These are phyloP conservation scores for Alisma plantagoaquatica DNA, from an alignment of 106 monocot species.

Conservation along the genomic window DNA sequence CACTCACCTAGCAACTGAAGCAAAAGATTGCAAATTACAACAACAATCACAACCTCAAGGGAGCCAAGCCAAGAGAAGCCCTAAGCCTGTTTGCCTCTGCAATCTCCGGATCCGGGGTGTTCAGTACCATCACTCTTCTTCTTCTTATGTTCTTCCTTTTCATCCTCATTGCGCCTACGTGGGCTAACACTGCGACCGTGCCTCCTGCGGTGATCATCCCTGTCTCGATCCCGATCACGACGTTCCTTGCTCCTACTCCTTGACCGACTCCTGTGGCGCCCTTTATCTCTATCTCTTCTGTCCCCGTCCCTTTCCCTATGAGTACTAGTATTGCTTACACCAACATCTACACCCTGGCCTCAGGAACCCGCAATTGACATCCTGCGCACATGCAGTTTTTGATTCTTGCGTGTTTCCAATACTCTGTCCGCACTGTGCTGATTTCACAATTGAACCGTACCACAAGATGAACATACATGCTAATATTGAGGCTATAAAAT, in stretches of 20 bases:
- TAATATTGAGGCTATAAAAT: no score
- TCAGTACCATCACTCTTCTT: conserved; percentile 81
- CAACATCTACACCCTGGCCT: no score
- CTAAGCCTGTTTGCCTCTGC: conserved; percentile 78
- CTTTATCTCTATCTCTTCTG: conserved; percentile 65
- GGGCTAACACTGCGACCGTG: conserved; percentile 40
- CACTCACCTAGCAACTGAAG: no score
- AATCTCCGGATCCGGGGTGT: conserved; percentile 84
- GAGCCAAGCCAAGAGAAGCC: conserved; percentile 71
- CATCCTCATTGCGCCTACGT: conserved; percentile 33
- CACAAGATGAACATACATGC: no score
- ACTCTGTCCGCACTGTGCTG: no score
- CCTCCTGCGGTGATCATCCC: conserved; percentile 61
- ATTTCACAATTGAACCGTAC: no score
- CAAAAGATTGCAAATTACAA: no score
- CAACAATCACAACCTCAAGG: conserved; percentile 39
- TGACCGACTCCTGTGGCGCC: conserved; percentile 56
- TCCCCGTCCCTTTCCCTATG: conserved; percentile 75
- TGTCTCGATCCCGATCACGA: conserved; percentile 60
- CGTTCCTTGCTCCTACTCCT: conserved; percentile 78
- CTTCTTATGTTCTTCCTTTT: conserved; percentile 32
- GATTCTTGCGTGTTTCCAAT: no score
- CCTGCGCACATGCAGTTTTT: no score
- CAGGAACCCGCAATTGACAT: no score
- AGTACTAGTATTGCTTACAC: no score